Evolutionary conservation across 2,329 filamentous ascomycete species (phyloP).

Genomic region (Cytospora leucostoma): DNA sequence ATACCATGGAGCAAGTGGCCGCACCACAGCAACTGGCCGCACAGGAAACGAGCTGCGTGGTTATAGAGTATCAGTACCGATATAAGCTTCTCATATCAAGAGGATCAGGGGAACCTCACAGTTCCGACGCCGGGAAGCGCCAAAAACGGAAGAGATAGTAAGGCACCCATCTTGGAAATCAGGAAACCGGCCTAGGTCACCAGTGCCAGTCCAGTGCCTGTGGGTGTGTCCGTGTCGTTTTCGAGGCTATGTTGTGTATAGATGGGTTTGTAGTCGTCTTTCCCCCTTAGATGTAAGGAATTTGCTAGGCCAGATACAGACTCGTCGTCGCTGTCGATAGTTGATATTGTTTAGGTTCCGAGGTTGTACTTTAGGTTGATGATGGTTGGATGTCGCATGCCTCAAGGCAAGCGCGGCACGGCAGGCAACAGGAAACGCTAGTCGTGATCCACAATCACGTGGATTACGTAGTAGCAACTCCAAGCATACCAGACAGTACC

Average conservation of each 20-base stretch:
- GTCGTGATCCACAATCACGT: slow-evolving; percentile 13
- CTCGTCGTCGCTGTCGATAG: slow-evolving; percentile 3
- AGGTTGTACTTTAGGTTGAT: not conserved
- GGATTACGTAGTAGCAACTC: slow-evolving; percentile 1
- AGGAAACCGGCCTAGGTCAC: slow-evolving; percentile 2
- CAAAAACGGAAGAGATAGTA: slow-evolving; percentile 86
- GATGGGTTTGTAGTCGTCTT: not conserved
- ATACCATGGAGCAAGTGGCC: slow-evolving; percentile 93
- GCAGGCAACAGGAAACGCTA: slow-evolving; percentile 1
- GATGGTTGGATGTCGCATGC: slow-evolving; percentile 2
- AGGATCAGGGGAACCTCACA: slow-evolving; percentile 55
- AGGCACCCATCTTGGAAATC: slow-evolving; percentile 73
- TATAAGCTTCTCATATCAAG: not conserved
- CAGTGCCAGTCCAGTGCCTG: not conserved
- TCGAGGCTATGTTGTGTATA: not conserved
- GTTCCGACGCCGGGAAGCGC: slow-evolving; percentile 84
- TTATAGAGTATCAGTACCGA: slow-evolving; percentile 15
- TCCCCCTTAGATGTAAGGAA: not conserved
- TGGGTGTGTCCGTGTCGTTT: slow-evolving; percentile 1
- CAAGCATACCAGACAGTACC: too few species aligned
- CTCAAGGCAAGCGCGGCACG: not conserved
- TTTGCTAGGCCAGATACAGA: not conserved
- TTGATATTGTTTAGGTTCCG: not conserved
- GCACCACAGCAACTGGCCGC: slow-evolving; percentile 93
- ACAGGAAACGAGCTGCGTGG: slow-evolving; percentile 68